phyloP scores from a whole-genome alignment of 495 filamentous ascomycete species.

The Neurospora intermedia region DNA sequence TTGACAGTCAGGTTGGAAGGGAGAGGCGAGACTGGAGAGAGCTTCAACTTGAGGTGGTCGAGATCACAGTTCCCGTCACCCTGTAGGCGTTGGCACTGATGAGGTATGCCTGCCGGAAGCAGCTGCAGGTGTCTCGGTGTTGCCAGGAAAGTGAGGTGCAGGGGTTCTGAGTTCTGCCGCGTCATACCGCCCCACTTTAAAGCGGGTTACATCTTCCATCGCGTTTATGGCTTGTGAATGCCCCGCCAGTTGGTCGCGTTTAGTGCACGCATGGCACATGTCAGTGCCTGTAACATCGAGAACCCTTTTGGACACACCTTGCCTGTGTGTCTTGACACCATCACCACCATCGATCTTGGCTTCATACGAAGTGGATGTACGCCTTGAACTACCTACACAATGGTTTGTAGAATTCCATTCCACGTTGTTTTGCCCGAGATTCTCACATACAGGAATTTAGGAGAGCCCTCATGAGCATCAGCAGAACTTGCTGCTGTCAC shows the following conservation, averaged over 20 bases:
- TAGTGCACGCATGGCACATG: not conserved
- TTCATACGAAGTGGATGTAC: not conserved
- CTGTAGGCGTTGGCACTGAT: not conserved
- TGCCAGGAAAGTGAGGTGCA: not conserved
- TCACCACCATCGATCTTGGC: not conserved
- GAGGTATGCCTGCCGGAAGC: not conserved
- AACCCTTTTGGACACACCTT: not conserved
- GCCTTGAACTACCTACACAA: not conserved
- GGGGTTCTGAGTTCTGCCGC: not conserved
- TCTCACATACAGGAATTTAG: slow-evolving; percentile 34
- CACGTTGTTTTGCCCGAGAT: not conserved
- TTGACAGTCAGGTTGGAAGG: not conserved
- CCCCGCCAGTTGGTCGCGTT: not conserved
- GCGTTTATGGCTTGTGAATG: not conserved
- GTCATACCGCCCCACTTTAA: not conserved
- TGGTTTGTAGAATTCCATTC: not conserved
- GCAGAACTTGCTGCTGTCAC: slow-evolving; percentile 82
- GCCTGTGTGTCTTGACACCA: not conserved
- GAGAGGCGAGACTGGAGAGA: not conserved
- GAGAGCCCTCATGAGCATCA: slow-evolving; percentile 97
- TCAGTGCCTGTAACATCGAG: not conserved
- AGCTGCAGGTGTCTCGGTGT: not conserved
- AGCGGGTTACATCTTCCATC: not conserved
- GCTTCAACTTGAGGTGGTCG: not conserved
- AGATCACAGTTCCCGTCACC: not conserved